These are phyloP conservation scores for Fusarium pseudocircinatum DNA, from an alignment of 2,329 filamentous ascomycete genomes.

Conservation along the genomic window DNA sequence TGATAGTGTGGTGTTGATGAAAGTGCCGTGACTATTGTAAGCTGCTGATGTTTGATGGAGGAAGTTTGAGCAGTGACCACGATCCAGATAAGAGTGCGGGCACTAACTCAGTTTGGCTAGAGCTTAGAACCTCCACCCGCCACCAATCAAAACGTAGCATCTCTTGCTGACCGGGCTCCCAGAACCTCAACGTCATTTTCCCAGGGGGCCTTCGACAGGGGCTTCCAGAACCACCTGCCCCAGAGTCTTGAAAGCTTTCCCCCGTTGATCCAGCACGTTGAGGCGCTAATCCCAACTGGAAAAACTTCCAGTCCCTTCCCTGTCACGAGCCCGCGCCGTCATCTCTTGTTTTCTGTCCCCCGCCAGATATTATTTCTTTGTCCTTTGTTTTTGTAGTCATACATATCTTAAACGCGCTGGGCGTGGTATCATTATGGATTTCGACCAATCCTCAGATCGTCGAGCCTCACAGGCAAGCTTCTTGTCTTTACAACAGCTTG, in stretches of 20 bases:
- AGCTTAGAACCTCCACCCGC: not conserved
- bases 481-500: conserved; percentile 77
- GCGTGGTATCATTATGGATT: conserved; percentile 37
- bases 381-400: not conserved
- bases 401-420: conserved; percentile 4
- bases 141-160: conserved; percentile 33
- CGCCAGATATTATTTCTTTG: conserved; percentile 18
- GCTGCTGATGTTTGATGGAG: conserved; percentile 2
- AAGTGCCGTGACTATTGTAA: not conserved
- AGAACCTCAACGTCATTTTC: conserved; percentile 40
- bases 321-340: conserved; percentile 25
- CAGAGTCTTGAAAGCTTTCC: conserved; percentile 26
- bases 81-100: conserved; percentile 3
- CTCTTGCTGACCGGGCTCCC: conserved; percentile 35
- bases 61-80: conserved; percentile 15
- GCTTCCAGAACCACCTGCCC: conserved; percentile 35
- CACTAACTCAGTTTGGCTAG: conserved; percentile 1
- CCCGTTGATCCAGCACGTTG: conserved; percentile 33
- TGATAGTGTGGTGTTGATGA: not conserved
- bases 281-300: conserved; percentile 42
- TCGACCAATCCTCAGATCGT: conserved; percentile 32
- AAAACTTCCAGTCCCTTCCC: conserved; percentile 21
- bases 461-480: conserved; percentile 49
- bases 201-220: conserved; percentile 27
- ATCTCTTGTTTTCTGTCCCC: conserved; percentile 29